Evolutionary conservation across 768 basidiomycete species (phyloP), one percentile per base, ranked within the genome.

Genomic region (Termitomyces sp.): DNA sequence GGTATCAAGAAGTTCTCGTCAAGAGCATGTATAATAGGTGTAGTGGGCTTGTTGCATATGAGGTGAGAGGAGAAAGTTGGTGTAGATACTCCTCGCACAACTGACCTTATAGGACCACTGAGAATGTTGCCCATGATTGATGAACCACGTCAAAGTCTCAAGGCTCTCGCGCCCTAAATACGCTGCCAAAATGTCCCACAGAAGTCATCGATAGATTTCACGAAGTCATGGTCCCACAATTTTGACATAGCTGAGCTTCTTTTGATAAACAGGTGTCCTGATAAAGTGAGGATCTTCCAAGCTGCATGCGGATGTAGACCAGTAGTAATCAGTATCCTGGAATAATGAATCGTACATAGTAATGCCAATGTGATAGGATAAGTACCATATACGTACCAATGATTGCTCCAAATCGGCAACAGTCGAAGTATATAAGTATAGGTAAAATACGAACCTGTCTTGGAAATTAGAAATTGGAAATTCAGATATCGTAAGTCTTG

Each of bases 1-100:
- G 61, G 45, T 42, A 65, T 1, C 34, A 61, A 52, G 17, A 56
- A 49, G 48, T 57, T 20, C 47, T 63, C 59, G 32, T 43, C 5
- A n/a, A 60, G 47, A 15, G 17, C 17, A 38, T 59, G 62, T 4
- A 43, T 20, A 7, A 60, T 42, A 38, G 59, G 62, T 31, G 52
- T 25, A 25, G n/a, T 11, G 15, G 32, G n/a, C 34, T 36, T 36
- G 47, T n/a, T 7, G 25, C 6, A 29, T 29, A 6, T 36, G 7
- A 36, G 34, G 11, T 34, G 17, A 47, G 46, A 51, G 36, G 20
- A 52, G 7, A 11, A n/a, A 9, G 10, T 36, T 36, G 17, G 50
- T n/a, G 47, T 25, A 48, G 25, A 12, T 6, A 29, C 47, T 48
- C 12, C 47, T 48, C 12, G 47, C 25, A 48, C 11, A 47, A 12